Percentiles rank a stretch among this genome's conserved stretches.
Conservation (phyloP, 306 rosid species). For the Prosopis cineraria region DNA sequence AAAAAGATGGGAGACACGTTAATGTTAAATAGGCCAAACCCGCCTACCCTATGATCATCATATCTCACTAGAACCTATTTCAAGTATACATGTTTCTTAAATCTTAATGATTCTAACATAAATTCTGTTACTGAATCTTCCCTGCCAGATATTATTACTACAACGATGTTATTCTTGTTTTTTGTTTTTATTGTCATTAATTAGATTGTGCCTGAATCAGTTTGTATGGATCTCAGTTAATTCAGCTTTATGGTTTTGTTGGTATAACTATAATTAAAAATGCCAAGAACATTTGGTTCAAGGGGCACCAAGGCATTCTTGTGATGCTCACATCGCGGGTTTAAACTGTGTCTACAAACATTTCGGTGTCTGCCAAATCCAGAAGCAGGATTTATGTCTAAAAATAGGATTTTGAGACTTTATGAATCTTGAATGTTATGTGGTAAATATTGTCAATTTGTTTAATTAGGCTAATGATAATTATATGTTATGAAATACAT, state of each 20-base stretch:
- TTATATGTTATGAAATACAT: background rate
- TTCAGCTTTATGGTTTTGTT: background rate
- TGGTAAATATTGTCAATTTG: background rate
- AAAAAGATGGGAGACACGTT: slow-evolving; percentile 30
- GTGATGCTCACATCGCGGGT: too few species aligned
- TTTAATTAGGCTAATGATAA: background rate
- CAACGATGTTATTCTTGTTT: background rate
- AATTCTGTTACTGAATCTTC: background rate
- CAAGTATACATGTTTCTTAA: background rate
- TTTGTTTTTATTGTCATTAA: background rate
- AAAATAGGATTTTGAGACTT: background rate
- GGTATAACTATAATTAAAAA: background rate
- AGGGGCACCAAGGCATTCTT: too few species aligned
- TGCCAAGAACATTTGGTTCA: too few species aligned
- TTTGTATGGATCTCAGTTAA: background rate
- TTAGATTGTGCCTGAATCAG: background rate
- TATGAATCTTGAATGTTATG: background rate
- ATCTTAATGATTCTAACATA: slow-evolving; percentile 1
- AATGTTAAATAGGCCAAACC: slow-evolving; percentile 43
- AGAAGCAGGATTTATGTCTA: background rate
- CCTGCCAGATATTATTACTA: background rate
- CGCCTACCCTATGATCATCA: slow-evolving; percentile 39
- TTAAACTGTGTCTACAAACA: too few species aligned
- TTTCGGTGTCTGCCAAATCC: too few species aligned
- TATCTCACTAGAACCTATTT: slow-evolving; percentile 16